These are phyloP conservation scores for Debaryomycetaceae sp. DNA, from an alignment of 1,139 yeast species.

Conservation along the genomic window DNA sequence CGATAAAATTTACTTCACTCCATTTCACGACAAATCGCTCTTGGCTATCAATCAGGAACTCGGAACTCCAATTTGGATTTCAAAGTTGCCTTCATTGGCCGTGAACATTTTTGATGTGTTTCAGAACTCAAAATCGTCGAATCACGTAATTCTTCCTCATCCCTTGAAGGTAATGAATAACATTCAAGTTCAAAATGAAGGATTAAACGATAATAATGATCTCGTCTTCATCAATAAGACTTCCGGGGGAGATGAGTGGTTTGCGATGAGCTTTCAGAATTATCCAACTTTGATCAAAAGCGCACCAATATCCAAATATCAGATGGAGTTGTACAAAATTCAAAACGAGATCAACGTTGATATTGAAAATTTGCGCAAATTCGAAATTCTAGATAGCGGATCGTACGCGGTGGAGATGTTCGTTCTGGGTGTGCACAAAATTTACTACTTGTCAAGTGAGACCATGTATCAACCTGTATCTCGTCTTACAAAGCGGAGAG, in stretches of 20 bases:
- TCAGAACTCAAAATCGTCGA: constrained; percentile 23
- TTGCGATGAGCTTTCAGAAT: constrained; percentile 72
- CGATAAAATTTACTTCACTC: constrained; percentile 78
- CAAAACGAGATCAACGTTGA: constrained; percentile 10
- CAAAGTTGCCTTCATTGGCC: constrained; percentile 61
- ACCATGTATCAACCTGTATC: constrained; percentile 38
- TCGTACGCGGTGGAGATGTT: constrained; percentile 26
- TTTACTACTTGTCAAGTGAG: constrained; percentile 29
- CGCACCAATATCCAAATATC: constrained; percentile 68
- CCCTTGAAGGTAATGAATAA: constrained; percentile 49
- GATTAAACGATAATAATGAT: constrained; percentile 29
- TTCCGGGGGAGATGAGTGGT: constrained; percentile 66
- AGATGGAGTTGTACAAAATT: constrained; percentile 31
- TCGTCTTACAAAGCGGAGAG: constrained; percentile 18
- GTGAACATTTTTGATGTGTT: constrained; percentile 74
- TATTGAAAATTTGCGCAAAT: constrained; percentile 12
- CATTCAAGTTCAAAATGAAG: constrained; percentile 24
- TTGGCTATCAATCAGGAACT: constrained; percentile 63
- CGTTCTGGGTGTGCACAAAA: constrained; percentile 51
- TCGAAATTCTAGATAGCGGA: constrained; percentile 16
- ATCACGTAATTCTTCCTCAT: constrained; percentile 58
- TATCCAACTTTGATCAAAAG: constrained; percentile 80
- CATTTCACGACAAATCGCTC: constrained; percentile 72
- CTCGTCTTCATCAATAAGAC: constrained; percentile 65
- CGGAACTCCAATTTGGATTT: constrained; percentile 78